A percentile compares a stretch with the other conserved stretches of the same genome.
Conservation (phyloP, 2,329 filamentous ascomycete genomes). For the Talaromyces funiculosus region DNA sequence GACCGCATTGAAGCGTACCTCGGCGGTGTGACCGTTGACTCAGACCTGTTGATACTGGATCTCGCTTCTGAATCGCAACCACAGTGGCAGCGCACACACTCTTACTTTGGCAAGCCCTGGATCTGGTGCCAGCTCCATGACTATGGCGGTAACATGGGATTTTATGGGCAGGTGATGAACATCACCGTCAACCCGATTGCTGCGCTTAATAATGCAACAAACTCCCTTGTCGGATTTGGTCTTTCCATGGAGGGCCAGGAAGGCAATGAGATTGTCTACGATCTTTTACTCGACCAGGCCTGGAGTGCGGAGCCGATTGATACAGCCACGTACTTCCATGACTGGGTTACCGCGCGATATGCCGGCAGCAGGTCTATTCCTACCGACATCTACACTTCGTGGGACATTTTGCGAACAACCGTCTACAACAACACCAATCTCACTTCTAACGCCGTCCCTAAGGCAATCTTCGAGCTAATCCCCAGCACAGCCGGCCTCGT, state of each 20-base stretch:
- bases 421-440: constrained; percentile 49
- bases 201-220: constrained; percentile 36
- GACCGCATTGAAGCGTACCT: constrained; percentile 47
- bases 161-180: constrained; percentile 49
- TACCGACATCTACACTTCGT: constrained; percentile 37
- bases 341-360: constrained; percentile 45
- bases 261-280: constrained; percentile 51
- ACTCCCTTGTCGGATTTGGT: constrained; percentile 45
- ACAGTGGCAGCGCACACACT: constrained; percentile 48
- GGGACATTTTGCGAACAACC: constrained; percentile 42
- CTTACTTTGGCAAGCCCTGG: constrained; percentile 50
- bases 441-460: constrained; percentile 37
- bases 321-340: constrained; percentile 41
- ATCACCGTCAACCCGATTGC: constrained; percentile 44
- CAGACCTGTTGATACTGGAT: constrained; percentile 49
- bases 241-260: constrained; percentile 48
- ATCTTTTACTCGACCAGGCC: constrained; percentile 48
- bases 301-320: constrained; percentile 44
- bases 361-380: constrained; percentile 22
- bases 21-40: constrained; percentile 38
- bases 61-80: constrained; percentile 47
- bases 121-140: constrained; percentile 51
- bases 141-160: constrained; percentile 46
- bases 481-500: constrained; percentile 40
- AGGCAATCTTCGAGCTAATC: constrained; percentile 44